These are phyloP conservation scores for Kalanchoe fedtschenkoi DNA, from an alignment of 164 flowering plant genomes.

Conservation along the genomic window DNA sequence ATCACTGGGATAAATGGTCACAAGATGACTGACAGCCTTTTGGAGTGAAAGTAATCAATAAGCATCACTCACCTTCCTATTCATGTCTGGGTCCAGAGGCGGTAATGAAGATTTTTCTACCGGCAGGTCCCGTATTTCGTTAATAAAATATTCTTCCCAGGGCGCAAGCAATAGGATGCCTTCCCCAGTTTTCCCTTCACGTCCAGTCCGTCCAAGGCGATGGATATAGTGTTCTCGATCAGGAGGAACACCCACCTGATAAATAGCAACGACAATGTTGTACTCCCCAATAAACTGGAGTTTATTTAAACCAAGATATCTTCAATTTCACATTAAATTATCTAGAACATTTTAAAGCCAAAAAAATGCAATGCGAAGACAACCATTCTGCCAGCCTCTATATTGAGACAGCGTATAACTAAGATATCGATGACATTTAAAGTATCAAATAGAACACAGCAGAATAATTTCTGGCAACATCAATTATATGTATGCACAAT, in stretches of 20 bases:
- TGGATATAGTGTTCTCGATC: conserved; percentile 86
- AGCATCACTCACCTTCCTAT: conserved; percentile 42
- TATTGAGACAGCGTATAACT: no score
- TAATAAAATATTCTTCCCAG: conserved; percentile 85
- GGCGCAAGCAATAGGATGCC: conserved; percentile 87
- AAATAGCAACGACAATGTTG: neutral
- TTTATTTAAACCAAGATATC: neutral
- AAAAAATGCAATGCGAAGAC: no score
- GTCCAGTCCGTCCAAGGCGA: conserved; percentile 90
- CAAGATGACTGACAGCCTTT: neutral
- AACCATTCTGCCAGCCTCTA: no score
- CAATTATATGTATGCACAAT: no score
- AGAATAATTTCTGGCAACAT: no score
- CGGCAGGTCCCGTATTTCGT: conserved; percentile 74
- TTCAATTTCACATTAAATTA: neutral
- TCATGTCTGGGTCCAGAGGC: conserved; percentile 34
- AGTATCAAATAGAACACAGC: no score
- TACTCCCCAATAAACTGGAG: neutral
- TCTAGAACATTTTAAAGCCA: no score
- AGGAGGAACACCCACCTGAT: conserved; percentile 73
- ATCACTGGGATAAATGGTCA: neutral
- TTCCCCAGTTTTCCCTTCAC: conserved; percentile 89
- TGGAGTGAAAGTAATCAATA: neutral
- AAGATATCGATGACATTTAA: no score
- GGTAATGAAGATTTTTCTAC: conserved; percentile 45